A percentile compares a stretch with the other conserved stretches of the same genome.
These are phyloP conservation scores for Eimeria nieschulzi DNA, from an alignment of 169 alveolate genomes.

Conservation along the genomic window DNA sequence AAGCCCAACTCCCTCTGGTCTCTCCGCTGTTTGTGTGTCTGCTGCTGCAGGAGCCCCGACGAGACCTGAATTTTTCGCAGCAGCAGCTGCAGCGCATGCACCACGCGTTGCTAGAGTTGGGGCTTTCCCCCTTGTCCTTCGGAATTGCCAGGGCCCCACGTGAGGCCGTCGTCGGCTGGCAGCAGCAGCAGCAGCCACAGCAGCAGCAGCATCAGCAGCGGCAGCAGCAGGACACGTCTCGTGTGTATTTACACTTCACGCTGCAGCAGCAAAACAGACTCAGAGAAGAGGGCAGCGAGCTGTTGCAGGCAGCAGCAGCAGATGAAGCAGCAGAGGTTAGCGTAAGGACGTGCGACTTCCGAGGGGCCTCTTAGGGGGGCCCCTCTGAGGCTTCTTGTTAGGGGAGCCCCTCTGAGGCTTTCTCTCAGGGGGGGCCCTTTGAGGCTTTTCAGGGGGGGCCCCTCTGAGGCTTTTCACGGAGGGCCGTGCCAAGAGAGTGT, in stretches of 20 bases:
- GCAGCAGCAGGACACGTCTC: neutral
- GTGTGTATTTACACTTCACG: neutral
- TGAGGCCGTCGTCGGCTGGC: neutral
- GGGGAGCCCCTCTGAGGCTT: too few relatives aligned
- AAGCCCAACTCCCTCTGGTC: too few relatives aligned
- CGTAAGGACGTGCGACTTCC: neutral
- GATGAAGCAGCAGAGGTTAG: constrained; percentile 7
- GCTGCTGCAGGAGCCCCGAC: neutral
- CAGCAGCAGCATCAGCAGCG: neutral
- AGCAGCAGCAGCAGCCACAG: constrained; percentile 16
- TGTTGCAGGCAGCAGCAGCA: constrained; percentile 18
- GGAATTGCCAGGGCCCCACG: neutral
- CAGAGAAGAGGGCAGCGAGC: neutral
- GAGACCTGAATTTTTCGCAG: neutral
- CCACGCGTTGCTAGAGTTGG: constrained; percentile 2
- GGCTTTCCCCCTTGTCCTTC: neutral
- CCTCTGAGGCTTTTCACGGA: too few relatives aligned
- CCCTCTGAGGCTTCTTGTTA: too few relatives aligned
- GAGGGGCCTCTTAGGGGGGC: neutral
- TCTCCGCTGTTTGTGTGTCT: neutral
- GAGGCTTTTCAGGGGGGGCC: too few relatives aligned
- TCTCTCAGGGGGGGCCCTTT: too few relatives aligned
- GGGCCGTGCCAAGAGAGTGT: too few relatives aligned
- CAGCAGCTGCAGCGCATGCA: constrained; percentile 31
- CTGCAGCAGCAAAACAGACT: neutral